Conservation (phyloP, 2,329 filamentous ascomycete species). For the Colletotrichum phormii region DNA sequence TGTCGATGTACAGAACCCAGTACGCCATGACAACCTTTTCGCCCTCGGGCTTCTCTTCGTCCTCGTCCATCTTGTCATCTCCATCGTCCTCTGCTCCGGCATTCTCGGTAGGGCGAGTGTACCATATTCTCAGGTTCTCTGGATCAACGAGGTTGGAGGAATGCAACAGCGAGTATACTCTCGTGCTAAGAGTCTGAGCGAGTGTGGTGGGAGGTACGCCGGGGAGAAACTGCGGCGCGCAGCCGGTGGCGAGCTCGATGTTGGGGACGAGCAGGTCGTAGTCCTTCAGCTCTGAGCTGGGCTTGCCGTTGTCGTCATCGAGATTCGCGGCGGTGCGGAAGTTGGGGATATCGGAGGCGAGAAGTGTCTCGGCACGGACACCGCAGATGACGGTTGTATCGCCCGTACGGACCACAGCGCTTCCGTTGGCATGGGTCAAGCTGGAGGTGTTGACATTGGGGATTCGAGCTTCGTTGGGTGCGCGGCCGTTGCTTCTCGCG, state of each 20-base stretch:
- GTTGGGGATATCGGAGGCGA: constrained; percentile 78
- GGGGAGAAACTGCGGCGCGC: constrained; percentile 85
- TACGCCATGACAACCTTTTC: constrained; percentile 77
- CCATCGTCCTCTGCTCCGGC: constrained; percentile 56
- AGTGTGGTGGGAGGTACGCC: constrained; percentile 83
- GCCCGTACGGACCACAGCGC: constrained; percentile 86
- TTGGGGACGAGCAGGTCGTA: constrained; percentile 90
- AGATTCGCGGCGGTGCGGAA: constrained; percentile 60
- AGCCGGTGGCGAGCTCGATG: constrained; percentile 91
- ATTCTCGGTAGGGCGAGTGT: constrained; percentile 63
- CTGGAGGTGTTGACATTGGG: constrained; percentile 86
- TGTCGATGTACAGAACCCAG: constrained; percentile 94
- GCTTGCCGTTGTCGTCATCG: background rate
- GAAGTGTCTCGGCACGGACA: constrained; percentile 86
- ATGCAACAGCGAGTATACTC: constrained; percentile 82
- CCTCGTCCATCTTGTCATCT: constrained; percentile 48
- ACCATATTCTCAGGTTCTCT: constrained; percentile 79
- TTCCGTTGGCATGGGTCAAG: constrained; percentile 89
- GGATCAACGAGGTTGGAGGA: constrained; percentile 74
- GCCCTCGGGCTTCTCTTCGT: constrained; percentile 41
- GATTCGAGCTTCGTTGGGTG: constrained; percentile 74
- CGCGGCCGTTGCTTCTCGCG: constrained; percentile 84
- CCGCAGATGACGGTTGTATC: constrained; percentile 97
- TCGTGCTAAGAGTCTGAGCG: constrained; percentile 87
- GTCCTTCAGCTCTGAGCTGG: constrained; percentile 63